A percentile compares a stretch with the other conserved stretches of the same genome.
phyloP scores from a whole-genome alignment of 2,329 filamentous ascomycete species.

The Aaosphaeria pasadenensis region DNA sequence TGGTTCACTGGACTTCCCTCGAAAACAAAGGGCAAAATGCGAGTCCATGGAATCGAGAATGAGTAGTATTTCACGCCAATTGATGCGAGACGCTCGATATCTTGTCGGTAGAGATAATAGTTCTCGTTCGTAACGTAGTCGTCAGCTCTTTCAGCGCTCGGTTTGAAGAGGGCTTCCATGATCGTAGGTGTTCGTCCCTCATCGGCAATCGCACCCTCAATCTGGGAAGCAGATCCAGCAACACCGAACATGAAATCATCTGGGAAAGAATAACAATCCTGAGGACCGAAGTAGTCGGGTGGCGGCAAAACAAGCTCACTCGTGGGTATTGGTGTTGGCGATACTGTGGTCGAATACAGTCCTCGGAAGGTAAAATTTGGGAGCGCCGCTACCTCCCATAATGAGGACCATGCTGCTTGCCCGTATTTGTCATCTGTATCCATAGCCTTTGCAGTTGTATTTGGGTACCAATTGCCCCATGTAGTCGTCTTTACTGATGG shows the following conservation, averaged over 20 bases:
- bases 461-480: too few relatives aligned
- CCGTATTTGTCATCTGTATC: too few relatives aligned
- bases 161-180: slow-evolving; percentile 38
- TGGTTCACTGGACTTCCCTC: slow-evolving; percentile 45
- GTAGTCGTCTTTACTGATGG: too few relatives aligned
- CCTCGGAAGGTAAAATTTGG: not conserved
- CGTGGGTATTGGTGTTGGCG: slow-evolving; percentile 31
- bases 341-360: slow-evolving; percentile 10
- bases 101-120: slow-evolving; percentile 50
- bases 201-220: slow-evolving; percentile 43
- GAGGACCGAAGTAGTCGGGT: slow-evolving; percentile 30
- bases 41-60: slow-evolving; percentile 49
- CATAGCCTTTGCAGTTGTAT: too few relatives aligned
- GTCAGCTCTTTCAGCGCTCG: slow-evolving; percentile 25
- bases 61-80: slow-evolving; percentile 33
- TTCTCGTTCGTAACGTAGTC: slow-evolving; percentile 52
- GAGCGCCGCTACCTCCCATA: too few relatives aligned
- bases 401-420: too few relatives aligned
- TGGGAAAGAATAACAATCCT: slow-evolving; percentile 22
- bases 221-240: slow-evolving; percentile 42
- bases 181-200: slow-evolving; percentile 41
- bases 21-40: slow-evolving; percentile 45
- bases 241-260: slow-evolving; percentile 44
- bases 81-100: slow-evolving; percentile 31
- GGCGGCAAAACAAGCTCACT: slow-evolving; percentile 32